Evolutionary conservation across 768 basidiomycete species (phyloP), one percentile per base, ranked within the genome.

Genomic region (Termitomyces sp.): DNA sequence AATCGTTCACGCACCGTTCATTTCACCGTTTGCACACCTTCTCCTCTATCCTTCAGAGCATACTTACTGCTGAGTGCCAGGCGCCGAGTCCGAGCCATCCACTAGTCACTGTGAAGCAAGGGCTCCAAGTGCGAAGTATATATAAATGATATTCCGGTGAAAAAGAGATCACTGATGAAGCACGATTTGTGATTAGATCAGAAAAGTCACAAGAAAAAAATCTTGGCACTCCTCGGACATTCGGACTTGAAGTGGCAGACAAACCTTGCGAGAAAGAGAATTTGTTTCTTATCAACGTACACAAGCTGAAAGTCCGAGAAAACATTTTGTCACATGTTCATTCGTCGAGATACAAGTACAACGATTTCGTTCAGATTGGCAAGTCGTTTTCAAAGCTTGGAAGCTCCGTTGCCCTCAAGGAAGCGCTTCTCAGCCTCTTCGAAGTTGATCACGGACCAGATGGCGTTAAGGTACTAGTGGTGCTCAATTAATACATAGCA

Each of bases 401-500:
- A 50, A 42, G 59, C 23, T 17, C 59, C 55, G 14, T 59, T 48
- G 12, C 46, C 69, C 50, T 73, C 73, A 47, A 65, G 19, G 58
- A 74, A 60, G 45, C 76, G 71, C 53, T 76, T 75, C 69, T 92
- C 90, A 16, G 91, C 93, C 73, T 92, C 90, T 61, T 89, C 82
- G 73, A 90, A 94, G 79, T 93, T 92, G 80, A 95, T 82, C 60
- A 95, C 91, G 61, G 84, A 83, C 91, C 93, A 95, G 70, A 95
- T 91, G 16, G 90, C 91, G 56, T 82, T 83, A 67, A 95, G 82
- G 77, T 95, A 95, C 90, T 90, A 61, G 32, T 1, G 44, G 19
- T n/a, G 35, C 16, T 25, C 42, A 55, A 61, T 35, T 16, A 35
- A 48, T 44, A 14, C 49, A 42, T 19, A 43, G 35, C 19, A 47